A percentile compares a stretch with the other conserved stretches of the same genome.
phyloP scores from a whole-genome alignment of 139 green algal genomes.

The Chlorella vulgaris region DNA sequence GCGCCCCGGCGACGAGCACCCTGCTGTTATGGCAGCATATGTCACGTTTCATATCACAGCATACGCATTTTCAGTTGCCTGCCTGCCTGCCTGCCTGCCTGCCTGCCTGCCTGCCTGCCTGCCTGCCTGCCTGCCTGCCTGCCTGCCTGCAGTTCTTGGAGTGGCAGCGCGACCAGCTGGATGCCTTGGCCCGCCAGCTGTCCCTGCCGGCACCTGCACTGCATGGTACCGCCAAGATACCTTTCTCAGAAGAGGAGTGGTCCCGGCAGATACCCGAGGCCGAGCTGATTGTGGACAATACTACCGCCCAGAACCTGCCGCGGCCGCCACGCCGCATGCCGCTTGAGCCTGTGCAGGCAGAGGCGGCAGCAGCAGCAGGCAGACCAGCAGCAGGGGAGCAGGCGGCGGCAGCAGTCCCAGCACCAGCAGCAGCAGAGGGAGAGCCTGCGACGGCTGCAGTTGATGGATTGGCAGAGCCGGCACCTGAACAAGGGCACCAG shows the following conservation, averaged over 20 bases:
- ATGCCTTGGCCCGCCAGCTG: neutral
- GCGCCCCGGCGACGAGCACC: no score
- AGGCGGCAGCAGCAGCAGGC: neutral
- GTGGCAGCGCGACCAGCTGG: constrained; percentile 9
- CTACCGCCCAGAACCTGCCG: neutral
- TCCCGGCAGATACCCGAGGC: neutral
- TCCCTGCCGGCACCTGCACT: neutral
- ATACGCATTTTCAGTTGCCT: no score
- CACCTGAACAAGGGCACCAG: neutral
- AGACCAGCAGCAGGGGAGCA: neutral
- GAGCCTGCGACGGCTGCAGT: neutral
- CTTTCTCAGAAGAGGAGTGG: neutral
- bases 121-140: no score
- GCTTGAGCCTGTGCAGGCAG: neutral
- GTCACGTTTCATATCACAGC: no score
- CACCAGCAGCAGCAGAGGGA: neutral
- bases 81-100: no score
- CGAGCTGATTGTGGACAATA: neutral
- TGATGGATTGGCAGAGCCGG: neutral
- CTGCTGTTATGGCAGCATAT: no score
- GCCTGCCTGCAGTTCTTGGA: neutral
- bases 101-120: no score
- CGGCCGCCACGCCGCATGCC: neutral
- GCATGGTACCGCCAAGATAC: neutral
- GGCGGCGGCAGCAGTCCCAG: neutral